Percentiles rank a stretch among this genome's conserved stretches.
These are phyloP conservation scores for Camelina neglecta DNA, from an alignment of 345 rosid genomes.

Conservation along the genomic window DNA sequence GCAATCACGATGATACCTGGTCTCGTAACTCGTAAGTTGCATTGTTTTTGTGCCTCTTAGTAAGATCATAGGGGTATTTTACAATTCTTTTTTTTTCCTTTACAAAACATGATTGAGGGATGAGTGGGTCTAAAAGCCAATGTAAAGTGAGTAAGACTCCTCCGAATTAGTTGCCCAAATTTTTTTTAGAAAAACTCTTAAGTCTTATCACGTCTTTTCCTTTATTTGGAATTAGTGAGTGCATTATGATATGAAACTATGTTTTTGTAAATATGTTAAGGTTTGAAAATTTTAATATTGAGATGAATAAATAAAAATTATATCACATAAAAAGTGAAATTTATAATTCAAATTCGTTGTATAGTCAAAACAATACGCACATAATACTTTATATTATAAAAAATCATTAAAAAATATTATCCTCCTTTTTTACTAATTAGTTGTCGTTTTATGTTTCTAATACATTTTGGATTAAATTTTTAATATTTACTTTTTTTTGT, in stretches of 20 bases:
- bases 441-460: too few relatives aligned
- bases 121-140: conserved; percentile 27
- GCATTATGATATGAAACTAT: conserved; percentile 1
- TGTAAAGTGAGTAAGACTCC: conserved; percentile 15
- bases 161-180: background rate
- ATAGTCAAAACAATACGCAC: background rate
- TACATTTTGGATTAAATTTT: too few relatives aligned
- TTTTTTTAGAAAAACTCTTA: background rate
- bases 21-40: conserved; percentile 10
- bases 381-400: background rate
- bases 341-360: background rate
- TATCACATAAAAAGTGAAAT: background rate
- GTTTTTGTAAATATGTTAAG: background rate
- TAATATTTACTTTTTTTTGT: too few relatives aligned
- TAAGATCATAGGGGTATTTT: conserved; percentile 21
- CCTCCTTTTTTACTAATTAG: too few relatives aligned
- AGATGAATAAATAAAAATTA: background rate
- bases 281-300: background rate
- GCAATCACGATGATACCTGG: background rate
- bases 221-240: background rate
- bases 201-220: background rate
- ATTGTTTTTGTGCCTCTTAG: conserved; percentile 22
- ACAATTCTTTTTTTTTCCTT: background rate
- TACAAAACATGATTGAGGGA: background rate
- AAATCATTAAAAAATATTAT: too few relatives aligned